These are phyloP conservation scores for Abrus precatorius DNA, from an alignment of 306 rosid species.

Conservation along the genomic window DNA sequence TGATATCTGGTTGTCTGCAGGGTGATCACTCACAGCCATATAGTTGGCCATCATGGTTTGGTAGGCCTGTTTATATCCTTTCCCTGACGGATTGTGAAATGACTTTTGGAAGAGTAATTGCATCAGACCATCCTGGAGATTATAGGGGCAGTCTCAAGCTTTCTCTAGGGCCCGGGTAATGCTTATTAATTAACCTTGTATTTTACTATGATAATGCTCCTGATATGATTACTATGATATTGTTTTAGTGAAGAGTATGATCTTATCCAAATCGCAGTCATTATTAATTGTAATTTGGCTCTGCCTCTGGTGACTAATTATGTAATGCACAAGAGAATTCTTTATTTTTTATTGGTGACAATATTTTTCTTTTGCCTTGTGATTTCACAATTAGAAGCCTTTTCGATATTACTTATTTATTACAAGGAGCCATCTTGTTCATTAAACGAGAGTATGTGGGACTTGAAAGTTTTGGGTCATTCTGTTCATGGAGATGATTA, in stretches of 20 bases:
- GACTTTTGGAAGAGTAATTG: slow-evolving; percentile 77
- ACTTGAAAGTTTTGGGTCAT: slow-evolving; percentile 5
- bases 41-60: slow-evolving; percentile 83
- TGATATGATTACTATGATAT: slow-evolving; percentile 18
- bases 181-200: slow-evolving; percentile 32
- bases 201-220: slow-evolving; percentile 25
- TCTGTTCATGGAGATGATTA: neutral
- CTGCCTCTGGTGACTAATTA: neutral
- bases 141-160: slow-evolving; percentile 75
- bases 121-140: slow-evolving; percentile 82
- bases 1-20: slow-evolving; percentile 58
- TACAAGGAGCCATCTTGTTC: slow-evolving; percentile 14
- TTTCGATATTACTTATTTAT: neutral
- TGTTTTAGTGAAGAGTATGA: neutral
- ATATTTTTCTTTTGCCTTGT: slow-evolving; percentile 1
- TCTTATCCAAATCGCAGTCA: neutral
- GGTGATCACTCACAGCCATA: slow-evolving; percentile 95
- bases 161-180: slow-evolving; percentile 89
- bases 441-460: neutral
- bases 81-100: slow-evolving; percentile 90
- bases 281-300: slow-evolving; percentile 11
- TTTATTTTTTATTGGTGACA: neutral
- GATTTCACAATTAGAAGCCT: slow-evolving; percentile 20
- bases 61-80: slow-evolving; percentile 80
- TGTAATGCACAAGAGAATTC: slow-evolving; percentile 2